Base-by-base conservation (phyloP, 352 stramenopile genomes). In the Blastocystis sp. region DNA sequence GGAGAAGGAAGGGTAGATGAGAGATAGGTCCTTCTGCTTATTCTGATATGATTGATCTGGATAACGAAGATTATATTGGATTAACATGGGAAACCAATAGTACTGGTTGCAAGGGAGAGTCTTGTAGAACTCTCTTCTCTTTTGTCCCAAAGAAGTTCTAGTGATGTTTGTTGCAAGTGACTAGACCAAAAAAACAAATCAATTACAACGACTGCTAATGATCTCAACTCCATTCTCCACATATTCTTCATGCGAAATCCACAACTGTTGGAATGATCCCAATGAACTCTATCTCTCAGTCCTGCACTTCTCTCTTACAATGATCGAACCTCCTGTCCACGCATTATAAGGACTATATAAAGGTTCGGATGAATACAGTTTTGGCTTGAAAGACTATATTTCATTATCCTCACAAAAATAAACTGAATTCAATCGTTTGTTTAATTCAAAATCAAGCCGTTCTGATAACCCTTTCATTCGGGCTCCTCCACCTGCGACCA, bases 251-350 rank as follows among this genome's bases (percentile, higher is more conserved):
- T 98, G 98, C 37, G 93, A 95, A 92, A 98, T 98, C 95, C 96
- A 98, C 95, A 98, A 98, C 89, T 97, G 94, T 92, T 98, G 95
- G 95, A 98, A 98, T 69, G 96, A 98, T 69, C 95, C 96, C 27
- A 98, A 92, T 89, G 95, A 98, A 40, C 73, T 64, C 73, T 84
- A 84, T 44, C 19, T 56, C 51, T 84, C 53, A 84, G 9, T 66
- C 27, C n/a, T 24, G n/a, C 24, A 37, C 27, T 22, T 0, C 5
- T 11, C 30, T n/a, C n/a, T 9, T 40, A 84, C 73, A 37, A 84
- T 84, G 56, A 84, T 84, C 27, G 73, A 84, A 15, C 73, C 73
- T 37, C 73, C 73, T n/a, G 73, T 84, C 73, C 73, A 84, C 7
- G 73, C 73, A 42, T 84, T 84, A 27, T 40, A 84, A 27, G 73